Percentiles rank a stretch among this genome's conserved stretches.
phyloP scores from a whole-genome alignment of 768 basidiomycete species.

The Floccularia luteovirens region DNA sequence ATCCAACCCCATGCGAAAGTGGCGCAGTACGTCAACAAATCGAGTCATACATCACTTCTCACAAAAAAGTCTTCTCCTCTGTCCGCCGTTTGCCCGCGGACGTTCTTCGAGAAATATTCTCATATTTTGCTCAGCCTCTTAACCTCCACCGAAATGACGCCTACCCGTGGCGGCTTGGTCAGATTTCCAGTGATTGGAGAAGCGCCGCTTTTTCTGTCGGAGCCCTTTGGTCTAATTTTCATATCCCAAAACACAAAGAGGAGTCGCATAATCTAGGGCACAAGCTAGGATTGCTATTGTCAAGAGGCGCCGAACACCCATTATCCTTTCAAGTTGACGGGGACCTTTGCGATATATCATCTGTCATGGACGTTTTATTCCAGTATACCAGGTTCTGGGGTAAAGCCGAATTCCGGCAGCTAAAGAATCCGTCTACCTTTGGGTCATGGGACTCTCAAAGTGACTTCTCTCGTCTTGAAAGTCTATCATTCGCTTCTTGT shows the following conservation, averaged over 20 bases:
- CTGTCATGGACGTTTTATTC: background rate
- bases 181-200: background rate
- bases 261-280: background rate
- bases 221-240: background rate
- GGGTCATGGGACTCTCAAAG: background rate
- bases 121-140: background rate
- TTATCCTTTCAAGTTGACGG: background rate
- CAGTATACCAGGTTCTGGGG: background rate
- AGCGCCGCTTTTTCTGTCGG: background rate
- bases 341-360: background rate
- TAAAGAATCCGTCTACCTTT: background rate
- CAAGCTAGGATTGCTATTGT: background rate
- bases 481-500: background rate
- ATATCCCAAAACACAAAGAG: background rate
- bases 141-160: background rate
- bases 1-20: background rate
- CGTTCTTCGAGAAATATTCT: background rate
- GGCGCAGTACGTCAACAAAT: background rate
- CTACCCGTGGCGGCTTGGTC: background rate
- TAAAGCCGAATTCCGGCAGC: background rate
- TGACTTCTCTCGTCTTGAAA: background rate
- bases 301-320: background rate
- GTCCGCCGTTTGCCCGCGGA: background rate
- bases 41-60: background rate
- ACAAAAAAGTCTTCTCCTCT: background rate